Evolutionary conservation across 1,284 basidiomycete genomes (phyloP).

Genomic region (Apiotrichum sp.): DNA sequence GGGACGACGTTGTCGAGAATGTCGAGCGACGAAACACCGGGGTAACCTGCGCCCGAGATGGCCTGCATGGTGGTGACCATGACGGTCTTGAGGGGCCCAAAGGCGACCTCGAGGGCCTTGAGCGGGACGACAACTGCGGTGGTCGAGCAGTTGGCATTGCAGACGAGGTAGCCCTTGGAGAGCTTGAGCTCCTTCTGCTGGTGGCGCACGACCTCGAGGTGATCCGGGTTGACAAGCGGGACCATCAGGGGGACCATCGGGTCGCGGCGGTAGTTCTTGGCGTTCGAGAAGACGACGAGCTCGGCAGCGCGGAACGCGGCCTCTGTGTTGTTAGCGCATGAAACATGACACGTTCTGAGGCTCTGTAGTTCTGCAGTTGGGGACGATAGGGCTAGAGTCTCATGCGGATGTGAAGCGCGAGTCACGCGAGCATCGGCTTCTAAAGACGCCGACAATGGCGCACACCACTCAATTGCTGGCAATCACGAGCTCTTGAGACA

Average conservation of each 20-base stretch:
- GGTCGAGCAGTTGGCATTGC: slow-evolving; percentile 98
- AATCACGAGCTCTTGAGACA: too few species aligned
- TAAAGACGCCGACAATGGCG: too few species aligned
- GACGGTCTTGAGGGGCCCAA: slow-evolving; percentile 85
- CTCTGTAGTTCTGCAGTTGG: too few species aligned
- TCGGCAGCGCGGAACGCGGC: slow-evolving; percentile 79
- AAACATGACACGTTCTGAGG: too few species aligned
- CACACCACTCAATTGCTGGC: too few species aligned
- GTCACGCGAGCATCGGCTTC: too few species aligned
- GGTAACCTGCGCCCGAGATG: slow-evolving; percentile 95
- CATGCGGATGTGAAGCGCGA: too few species aligned
- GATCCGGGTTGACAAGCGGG: slow-evolving; percentile 86
- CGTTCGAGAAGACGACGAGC: slow-evolving; percentile 91
- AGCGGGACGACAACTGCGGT: slow-evolving; percentile 91
- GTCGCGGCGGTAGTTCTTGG: slow-evolving; percentile 94
- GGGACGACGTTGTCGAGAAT: slow-evolving; percentile 96
- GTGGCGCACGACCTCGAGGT: slow-evolving; percentile 77
- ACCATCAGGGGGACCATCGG: slow-evolving; percentile 95
- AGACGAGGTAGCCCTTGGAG: slow-evolving; percentile 88
- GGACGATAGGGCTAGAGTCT: too few species aligned
- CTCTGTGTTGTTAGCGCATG: slow-evolving; percentile 54
- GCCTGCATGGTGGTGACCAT: slow-evolving; percentile 96
- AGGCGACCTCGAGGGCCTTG: slow-evolving; percentile 81
- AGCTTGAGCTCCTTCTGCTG: slow-evolving; percentile 70
- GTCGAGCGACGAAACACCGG: slow-evolving; percentile 84